Evolutionary conservation across 2,329 filamentous ascomycete genomes (phyloP).

Genomic region (Septoria petroselini): DNA sequence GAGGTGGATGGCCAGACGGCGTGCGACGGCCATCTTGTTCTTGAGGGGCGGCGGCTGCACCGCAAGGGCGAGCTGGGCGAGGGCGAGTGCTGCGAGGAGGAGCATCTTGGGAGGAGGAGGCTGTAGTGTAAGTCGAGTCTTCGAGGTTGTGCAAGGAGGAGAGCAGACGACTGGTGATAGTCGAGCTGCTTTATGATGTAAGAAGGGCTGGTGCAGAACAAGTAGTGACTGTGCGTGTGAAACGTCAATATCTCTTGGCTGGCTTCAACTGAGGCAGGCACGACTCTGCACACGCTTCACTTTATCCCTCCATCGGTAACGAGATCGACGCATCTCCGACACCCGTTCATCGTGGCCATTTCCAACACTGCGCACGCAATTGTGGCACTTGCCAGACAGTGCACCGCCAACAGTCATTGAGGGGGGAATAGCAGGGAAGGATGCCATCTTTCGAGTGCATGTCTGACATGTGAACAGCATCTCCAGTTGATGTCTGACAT

Average conservation of each 20-base stretch:
- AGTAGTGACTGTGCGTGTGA: neutral
- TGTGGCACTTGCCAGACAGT: too few species aligned
- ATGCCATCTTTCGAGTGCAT: too few species aligned
- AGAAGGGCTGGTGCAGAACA: too few species aligned
- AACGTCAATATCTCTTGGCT: slow-evolving; percentile 8
- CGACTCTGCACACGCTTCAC: neutral
- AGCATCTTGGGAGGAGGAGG: slow-evolving; percentile 3
- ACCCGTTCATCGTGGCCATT: neutral
- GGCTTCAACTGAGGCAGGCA: neutral
- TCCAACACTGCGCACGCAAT: too few species aligned
- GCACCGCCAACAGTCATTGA: too few species aligned
- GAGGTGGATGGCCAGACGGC: slow-evolving; percentile 15
- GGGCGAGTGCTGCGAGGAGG: slow-evolving; percentile 6
- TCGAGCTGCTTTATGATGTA: neutral
- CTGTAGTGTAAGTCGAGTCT: neutral
- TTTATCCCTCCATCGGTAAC: too few species aligned
- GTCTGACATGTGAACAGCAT: too few species aligned
- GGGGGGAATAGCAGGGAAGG: too few species aligned
- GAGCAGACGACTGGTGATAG: too few species aligned
- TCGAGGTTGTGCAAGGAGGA: too few species aligned
- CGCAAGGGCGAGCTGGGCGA: slow-evolving; percentile 7
- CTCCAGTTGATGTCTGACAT: too few species aligned
- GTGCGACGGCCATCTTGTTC: slow-evolving; percentile 3
- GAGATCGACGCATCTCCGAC: neutral
- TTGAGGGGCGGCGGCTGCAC: slow-evolving; percentile 4